Base-by-base conservation (phyloP, 2,329 filamentous ascomycete genomes). In the Trichoderma atrobrunneum region DNA sequence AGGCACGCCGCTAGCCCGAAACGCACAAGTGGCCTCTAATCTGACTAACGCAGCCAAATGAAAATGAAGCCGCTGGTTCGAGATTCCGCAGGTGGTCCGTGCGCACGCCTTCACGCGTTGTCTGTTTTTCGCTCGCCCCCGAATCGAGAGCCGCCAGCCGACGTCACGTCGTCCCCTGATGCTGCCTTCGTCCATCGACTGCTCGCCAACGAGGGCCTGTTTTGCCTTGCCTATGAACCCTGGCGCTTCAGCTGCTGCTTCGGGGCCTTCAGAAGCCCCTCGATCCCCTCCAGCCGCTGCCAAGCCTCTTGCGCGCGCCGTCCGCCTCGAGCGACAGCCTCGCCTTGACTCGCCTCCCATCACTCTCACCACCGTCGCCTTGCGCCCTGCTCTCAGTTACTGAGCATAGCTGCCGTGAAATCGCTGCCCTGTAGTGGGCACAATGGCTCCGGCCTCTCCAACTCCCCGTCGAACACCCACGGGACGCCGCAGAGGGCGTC, bases 401-500 rank as follows among this genome's bases (percentile, higher is more conserved):
- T n/a, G 28, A 36, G 36, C n/a, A n/a, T 51, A 21, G 43, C 43
- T 51, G 43, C 43, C 43, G 43, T 51, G 43, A 63, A 63, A 51
- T 69, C 70, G 39, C 70, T 12, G 63, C 26, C 24, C 8, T 36
- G 28, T 28, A 36, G 70, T 43, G 59, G 60, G 59, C 30, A 56
- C 21, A 64, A 82, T 82, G 80, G 78, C 80, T 75, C 77, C 80
- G 43, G 75, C 79, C 43, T 79, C 80, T 64, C 77, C 82, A 48
- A 83, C 82, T 54, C 83, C 84, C 68, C 81, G 83, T 75, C 79
- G 83, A 60, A 80, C 81, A 24, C 79, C 82, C 8, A 83, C 83
- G 39, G 83, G 82, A 62, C 82, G 85, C 65, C 85, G 84, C 66
- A 81, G 85, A 70, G 85, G 85, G 66, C 82, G 86, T 56, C 85